Conservation (phyloP, 345 rosid species). For the Brassica nigra region DNA sequence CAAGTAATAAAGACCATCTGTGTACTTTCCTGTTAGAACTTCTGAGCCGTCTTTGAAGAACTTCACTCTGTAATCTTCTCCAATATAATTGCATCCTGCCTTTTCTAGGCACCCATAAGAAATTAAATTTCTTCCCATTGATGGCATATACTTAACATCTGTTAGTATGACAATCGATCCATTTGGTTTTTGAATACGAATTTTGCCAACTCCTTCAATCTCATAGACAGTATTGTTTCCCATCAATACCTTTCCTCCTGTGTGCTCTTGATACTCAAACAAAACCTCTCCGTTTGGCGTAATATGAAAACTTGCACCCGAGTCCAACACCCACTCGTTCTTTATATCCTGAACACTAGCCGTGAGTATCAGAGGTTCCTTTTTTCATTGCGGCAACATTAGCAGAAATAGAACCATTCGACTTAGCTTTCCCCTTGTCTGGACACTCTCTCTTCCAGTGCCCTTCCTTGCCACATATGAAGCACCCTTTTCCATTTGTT, state of each 20-base stretch:
- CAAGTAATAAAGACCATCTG: background rate
- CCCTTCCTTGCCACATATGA: background rate
- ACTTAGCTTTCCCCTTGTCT: background rate
- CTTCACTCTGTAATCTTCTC: background rate
- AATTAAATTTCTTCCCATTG: background rate
- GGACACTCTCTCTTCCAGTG: background rate
- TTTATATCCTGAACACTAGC: background rate
- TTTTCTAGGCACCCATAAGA: background rate
- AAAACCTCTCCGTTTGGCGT: background rate
- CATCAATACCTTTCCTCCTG: background rate
- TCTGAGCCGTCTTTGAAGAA: background rate
- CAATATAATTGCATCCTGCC: background rate
- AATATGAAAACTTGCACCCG: background rate
- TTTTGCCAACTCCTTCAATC: background rate
- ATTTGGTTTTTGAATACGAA: background rate
- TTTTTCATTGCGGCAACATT: background rate
- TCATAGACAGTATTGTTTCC: background rate
- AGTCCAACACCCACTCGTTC: background rate
- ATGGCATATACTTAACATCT: background rate
- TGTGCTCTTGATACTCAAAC: background rate
- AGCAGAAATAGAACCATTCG: background rate
- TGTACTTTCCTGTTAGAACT: background rate
- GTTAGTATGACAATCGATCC: background rate
- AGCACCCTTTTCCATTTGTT: background rate
- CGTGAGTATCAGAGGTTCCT: background rate